These are phyloP conservation scores for Aeminium ludgeri DNA, from an alignment of 495 filamentous ascomycete species.

Conservation along the genomic window DNA sequence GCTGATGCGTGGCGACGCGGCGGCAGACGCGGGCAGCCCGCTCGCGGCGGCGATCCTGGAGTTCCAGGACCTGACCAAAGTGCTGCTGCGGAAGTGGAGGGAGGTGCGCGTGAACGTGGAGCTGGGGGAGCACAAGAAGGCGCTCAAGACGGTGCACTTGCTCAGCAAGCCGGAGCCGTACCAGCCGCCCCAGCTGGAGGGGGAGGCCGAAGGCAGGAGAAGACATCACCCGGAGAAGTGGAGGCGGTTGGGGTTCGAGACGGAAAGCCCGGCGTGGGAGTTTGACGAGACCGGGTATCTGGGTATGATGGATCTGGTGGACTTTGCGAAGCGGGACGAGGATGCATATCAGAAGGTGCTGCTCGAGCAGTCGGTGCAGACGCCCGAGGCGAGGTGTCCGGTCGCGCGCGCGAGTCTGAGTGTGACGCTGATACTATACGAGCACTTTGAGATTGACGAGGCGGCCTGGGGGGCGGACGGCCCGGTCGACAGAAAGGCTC, in stretches of 20 bases:
- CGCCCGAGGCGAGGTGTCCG: slow-evolving; percentile 60
- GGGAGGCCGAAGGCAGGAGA: slow-evolving; percentile 30
- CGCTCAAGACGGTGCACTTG: slow-evolving; percentile 66
- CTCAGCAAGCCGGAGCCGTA: slow-evolving; percentile 57
- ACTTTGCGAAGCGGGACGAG: slow-evolving; percentile 80
- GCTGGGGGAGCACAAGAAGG: slow-evolving; percentile 71
- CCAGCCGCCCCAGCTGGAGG: slow-evolving; percentile 7
- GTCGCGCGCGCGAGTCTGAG: slow-evolving; percentile 76
- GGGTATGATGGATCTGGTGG: slow-evolving; percentile 93
- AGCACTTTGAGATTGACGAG: slow-evolving; percentile 89
- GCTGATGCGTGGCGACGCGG: slow-evolving; percentile 79
- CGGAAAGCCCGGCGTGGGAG: slow-evolving; percentile 67
- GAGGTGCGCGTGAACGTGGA: slow-evolving; percentile 72
- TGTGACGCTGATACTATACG: slow-evolving; percentile 74
- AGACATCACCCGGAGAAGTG: slow-evolving; percentile 84
- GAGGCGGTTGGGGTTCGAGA: slow-evolving; percentile 80
- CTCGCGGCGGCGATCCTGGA: slow-evolving; percentile 84
- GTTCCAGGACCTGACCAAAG: slow-evolving; percentile 83
- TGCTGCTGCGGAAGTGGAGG: slow-evolving; percentile 79
- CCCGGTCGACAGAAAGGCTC: not conserved
- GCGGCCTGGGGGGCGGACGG: not conserved
- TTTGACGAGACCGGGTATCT: slow-evolving; percentile 78
- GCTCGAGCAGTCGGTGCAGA: slow-evolving; percentile 69
- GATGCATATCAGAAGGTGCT: slow-evolving; percentile 79
- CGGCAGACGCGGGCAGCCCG: slow-evolving; percentile 46